phyloP scores from a whole-genome alignment of 257 asterid genomes.

The Ligustrum vulgare region DNA sequence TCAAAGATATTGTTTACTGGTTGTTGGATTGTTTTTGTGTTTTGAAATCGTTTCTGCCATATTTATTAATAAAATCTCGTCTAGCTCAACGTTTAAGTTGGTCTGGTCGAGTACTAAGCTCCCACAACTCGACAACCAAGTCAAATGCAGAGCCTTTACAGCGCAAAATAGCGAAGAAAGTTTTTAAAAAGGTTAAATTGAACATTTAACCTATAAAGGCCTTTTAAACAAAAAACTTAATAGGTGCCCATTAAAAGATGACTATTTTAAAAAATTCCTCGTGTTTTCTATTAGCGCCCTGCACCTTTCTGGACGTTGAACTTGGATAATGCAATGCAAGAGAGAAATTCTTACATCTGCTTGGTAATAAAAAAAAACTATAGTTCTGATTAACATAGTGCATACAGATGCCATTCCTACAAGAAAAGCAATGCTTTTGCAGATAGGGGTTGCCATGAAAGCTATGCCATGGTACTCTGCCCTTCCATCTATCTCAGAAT shows the following conservation, averaged over 20 bases:
- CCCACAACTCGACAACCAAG: not conserved
- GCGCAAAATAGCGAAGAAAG: not conserved
- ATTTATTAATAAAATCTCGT: not conserved
- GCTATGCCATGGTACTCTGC: slow-evolving; percentile 91
- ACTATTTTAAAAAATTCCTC: not conserved
- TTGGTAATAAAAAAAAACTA: slow-evolving; percentile 8
- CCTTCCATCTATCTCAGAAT: slow-evolving; percentile 83
- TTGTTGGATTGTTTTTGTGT: not conserved
- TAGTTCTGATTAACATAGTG: slow-evolving; percentile 26
- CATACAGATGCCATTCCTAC: slow-evolving; percentile 84
- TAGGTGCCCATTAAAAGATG: not conserved
- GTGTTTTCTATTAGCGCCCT: not conserved
- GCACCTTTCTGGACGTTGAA: not conserved
- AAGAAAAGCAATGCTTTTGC: slow-evolving; percentile 81
- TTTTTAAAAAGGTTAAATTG: not conserved
- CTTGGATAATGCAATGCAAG: not conserved
- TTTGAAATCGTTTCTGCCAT: not conserved
- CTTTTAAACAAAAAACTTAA: not conserved
- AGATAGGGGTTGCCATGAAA: slow-evolving; percentile 93
- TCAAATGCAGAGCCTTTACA: not conserved
- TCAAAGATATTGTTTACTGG: not conserved
- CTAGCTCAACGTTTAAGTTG: not conserved
- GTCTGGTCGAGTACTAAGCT: not conserved
- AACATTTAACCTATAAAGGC: not conserved
- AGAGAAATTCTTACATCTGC: not conserved